Evolutionary conservation across 2,329 filamentous ascomycete species (phyloP).

Genomic region (Aspergillus vadensis): DNA sequence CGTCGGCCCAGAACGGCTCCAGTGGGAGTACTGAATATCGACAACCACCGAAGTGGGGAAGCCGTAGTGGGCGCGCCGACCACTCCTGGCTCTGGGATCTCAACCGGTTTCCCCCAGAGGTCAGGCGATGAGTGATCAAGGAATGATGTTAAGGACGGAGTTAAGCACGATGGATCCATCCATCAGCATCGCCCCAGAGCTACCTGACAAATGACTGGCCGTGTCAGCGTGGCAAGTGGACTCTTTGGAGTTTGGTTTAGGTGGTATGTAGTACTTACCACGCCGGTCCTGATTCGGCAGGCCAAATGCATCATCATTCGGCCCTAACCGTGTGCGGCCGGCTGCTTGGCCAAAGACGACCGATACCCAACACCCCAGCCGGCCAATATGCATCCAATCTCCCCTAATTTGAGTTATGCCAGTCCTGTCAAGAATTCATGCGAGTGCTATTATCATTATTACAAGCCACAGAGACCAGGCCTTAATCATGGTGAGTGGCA

Average conservation of each 20-base stretch:
- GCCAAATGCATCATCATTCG: constrained; percentile 1
- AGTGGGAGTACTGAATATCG: constrained; percentile 14
- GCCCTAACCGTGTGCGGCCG: background rate
- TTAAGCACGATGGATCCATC: constrained; percentile 5
- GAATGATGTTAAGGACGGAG: constrained; percentile 5
- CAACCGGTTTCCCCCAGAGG: constrained; percentile 1
- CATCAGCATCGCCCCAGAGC: constrained; percentile 1
- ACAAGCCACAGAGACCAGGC: background rate
- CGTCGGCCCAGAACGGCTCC: constrained; percentile 26
- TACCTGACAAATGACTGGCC: background rate
- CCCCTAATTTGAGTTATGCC: background rate
- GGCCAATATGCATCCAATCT: background rate
- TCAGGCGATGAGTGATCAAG: constrained; percentile 5
- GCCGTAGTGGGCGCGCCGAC: constrained; percentile 4
- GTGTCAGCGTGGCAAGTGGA: constrained; percentile 16
- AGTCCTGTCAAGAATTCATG: background rate
- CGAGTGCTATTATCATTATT: background rate
- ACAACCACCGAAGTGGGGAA: constrained; percentile 14
- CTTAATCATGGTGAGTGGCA: background rate
- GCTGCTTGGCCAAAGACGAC: background rate
- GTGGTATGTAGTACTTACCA: background rate
- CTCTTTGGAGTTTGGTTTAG: background rate
- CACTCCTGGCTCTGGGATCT: background rate
- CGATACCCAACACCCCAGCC: background rate
- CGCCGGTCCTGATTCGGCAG: constrained; percentile 14